phyloP scores from a whole-genome alignment of 148 eudicot genomes.

The Pouteria glomerata region DNA sequence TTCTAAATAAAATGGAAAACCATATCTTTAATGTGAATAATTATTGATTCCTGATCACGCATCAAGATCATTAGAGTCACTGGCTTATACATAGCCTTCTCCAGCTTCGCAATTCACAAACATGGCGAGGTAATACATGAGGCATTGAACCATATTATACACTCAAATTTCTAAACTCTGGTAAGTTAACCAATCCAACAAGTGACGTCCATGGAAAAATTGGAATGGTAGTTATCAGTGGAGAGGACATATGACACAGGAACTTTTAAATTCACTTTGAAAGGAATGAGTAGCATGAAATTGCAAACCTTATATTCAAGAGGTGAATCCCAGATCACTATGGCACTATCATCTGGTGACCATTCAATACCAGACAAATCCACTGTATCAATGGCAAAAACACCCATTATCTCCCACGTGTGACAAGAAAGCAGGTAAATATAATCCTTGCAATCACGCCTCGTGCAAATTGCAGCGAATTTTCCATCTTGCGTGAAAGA shows the following conservation, averaged over 20 bases:
- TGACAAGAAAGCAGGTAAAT: slow-evolving; percentile 76
- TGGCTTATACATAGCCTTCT: not conserved
- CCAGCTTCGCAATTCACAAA: not conserved
- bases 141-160: not conserved
- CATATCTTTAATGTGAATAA: not conserved
- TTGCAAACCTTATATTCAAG: slow-evolving; percentile 83
- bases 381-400: slow-evolving; percentile 82
- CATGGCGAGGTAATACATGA: not conserved
- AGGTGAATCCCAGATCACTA: slow-evolving; percentile 95
- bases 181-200: not conserved
- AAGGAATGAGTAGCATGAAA: slow-evolving; percentile 4
- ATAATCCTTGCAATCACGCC: slow-evolving; percentile 97
- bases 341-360: slow-evolving; percentile 98
- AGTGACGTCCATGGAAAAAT: not conserved
- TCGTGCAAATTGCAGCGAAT: slow-evolving; percentile 89
- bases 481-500: slow-evolving; percentile 92
- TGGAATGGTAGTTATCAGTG: not conserved
- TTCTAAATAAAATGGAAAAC: not conserved
- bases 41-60: not conserved
- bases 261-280: not conserved
- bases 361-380: slow-evolving; percentile 91
- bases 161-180: not conserved
- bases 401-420: slow-evolving; percentile 91
- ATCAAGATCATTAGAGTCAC: not conserved
- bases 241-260: not conserved